Conservation (phyloP, 768 basidiomycete genomes). For the Porpolomopsis calyptriformis region DNA sequence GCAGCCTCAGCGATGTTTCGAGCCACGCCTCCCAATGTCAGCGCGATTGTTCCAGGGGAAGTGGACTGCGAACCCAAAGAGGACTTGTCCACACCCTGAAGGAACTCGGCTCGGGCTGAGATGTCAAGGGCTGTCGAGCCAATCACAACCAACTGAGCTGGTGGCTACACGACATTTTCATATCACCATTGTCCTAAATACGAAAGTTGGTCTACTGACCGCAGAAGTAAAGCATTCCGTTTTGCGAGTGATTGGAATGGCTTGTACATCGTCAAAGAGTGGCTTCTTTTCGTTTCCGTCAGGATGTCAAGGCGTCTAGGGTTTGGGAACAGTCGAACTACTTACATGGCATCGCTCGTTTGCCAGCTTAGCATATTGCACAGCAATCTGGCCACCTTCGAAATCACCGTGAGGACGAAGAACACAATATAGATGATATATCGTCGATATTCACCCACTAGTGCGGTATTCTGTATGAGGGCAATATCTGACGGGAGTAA, state of each 20-base stretch:
- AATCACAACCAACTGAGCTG: slow-evolving; percentile 55
- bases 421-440: not conserved
- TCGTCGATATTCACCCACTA: slow-evolving; percentile 56
- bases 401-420: slow-evolving; percentile 2
- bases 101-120: slow-evolving; percentile 39
- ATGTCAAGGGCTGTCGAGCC: slow-evolving; percentile 90
- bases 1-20: slow-evolving; percentile 94
- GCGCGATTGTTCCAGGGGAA: slow-evolving; percentile 59
- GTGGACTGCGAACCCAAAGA: slow-evolving; percentile 53
- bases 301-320: not conserved
- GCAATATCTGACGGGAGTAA: slow-evolving; percentile 55
- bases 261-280: not conserved
- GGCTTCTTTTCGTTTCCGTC: not conserved
- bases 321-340: slow-evolving; percentile 1
- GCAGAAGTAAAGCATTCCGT: not conserved
- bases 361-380: slow-evolving; percentile 52
- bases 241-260: not conserved
- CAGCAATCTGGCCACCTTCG: slow-evolving; percentile 71
- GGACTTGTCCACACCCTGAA: slow-evolving; percentile 23
- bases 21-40: slow-evolving; percentile 82
- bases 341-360: slow-evolving; percentile 22
- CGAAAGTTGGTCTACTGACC: not conserved
- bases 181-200: no score
- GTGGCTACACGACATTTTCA: not conserved
- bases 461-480: slow-evolving; percentile 79